phyloP scores from a whole-genome alignment of 768 basidiomycete genomes.

The Leccinum boreale region DNA sequence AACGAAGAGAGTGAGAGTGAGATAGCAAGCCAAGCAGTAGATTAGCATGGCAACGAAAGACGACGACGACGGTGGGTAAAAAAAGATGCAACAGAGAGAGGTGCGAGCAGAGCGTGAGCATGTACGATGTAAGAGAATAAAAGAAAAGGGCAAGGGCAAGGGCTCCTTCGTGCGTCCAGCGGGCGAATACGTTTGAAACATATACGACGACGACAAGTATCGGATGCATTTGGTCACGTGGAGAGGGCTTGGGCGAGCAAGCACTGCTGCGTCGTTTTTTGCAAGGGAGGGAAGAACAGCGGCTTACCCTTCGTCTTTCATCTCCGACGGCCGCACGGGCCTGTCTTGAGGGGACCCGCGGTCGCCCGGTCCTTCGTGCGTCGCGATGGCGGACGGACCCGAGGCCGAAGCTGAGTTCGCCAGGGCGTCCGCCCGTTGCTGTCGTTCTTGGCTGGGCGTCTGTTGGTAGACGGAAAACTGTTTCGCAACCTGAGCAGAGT shows the following conservation, averaged over 20 bases:
- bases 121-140: conserved; percentile 10
- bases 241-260: conserved; percentile 10
- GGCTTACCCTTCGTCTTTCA: conserved; percentile 83
- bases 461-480: conserved; percentile 65
- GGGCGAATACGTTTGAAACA: conserved; percentile 12
- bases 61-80: conserved; percentile 10
- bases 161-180: conserved; percentile 21
- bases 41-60: conserved; percentile 30
- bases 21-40: conserved; percentile 22
- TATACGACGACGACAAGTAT: conserved; percentile 8
- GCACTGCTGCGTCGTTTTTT: conserved; percentile 11
- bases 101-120: conserved; percentile 14
- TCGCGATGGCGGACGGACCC: conserved; percentile 32
- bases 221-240: conserved; percentile 9
- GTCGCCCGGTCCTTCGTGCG: conserved; percentile 34
- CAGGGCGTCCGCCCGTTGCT: conserved; percentile 37
- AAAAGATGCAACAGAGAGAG: conserved; percentile 6
- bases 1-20: conserved; percentile 18
- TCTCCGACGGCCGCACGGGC: conserved; percentile 65
- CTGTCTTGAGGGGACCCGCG: conserved; percentile 39
- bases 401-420: background rate
- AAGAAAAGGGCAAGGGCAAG: conserved; percentile 1
- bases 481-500: conserved; percentile 62
- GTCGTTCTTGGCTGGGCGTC: conserved; percentile 62
- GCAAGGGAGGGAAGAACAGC: conserved; percentile 13